Evolutionary conservation across 208 protist genomes (phyloP).

Genomic region (Phytomonas sp.): DNA sequence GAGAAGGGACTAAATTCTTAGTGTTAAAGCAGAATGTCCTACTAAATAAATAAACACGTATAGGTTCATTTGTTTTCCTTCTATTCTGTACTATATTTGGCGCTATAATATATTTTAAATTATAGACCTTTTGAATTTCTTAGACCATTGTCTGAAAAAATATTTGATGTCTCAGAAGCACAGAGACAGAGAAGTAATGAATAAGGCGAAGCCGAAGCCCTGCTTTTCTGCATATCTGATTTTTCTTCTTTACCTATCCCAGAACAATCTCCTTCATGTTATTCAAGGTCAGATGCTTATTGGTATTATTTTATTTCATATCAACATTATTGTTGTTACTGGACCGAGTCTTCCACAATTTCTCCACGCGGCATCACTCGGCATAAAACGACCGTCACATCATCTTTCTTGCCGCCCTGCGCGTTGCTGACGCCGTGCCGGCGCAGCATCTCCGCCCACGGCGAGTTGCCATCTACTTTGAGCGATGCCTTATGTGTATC

Average conservation of each 20-base stretch:
- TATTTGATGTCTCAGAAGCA: not conserved
- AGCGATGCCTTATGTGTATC: conserved; percentile 73
- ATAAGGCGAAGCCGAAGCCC: not conserved
- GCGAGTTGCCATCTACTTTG: conserved; percentile 56
- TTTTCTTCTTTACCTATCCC: not conserved
- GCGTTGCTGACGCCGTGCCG: conserved; percentile 60
- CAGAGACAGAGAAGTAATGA: not conserved
- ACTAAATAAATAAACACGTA: not conserved
- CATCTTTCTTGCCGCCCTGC: conserved; percentile 85
- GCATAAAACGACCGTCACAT: conserved; percentile 85
- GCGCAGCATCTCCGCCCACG: conserved; percentile 78
- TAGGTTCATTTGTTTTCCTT: not conserved
- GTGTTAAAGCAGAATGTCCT: not conserved
- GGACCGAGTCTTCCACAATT: conserved; percentile 46
- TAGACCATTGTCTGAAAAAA: not conserved
- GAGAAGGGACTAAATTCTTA: not conserved
- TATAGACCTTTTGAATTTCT: not conserved
- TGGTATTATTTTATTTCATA: not conserved
- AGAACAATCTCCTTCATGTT: not conserved
- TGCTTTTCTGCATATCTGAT: not conserved
- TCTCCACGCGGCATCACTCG: conserved; percentile 78
- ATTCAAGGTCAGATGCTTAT: not conserved
- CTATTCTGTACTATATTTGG: not conserved
- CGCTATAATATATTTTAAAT: not conserved
- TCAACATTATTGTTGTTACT: conserved; percentile 26